Evolutionary conservation across 306 rosid species (phyloP).

Genomic region (Vigna mungo): DNA sequence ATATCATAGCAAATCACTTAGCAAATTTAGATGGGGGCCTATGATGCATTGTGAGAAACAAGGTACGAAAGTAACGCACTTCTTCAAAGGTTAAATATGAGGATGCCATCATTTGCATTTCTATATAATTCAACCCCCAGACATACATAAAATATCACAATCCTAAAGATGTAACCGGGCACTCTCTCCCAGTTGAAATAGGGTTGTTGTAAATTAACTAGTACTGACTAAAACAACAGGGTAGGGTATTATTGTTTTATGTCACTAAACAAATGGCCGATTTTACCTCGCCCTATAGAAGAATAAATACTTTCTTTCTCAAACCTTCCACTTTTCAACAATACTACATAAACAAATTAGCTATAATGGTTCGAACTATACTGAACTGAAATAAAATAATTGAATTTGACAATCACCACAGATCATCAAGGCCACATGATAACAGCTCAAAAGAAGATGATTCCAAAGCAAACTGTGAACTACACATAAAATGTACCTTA

Average conservation of each 20-base stretch:
- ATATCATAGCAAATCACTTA: background rate
- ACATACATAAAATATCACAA: conserved; percentile 12
- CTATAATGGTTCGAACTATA: conserved; percentile 13
- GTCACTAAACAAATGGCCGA: conserved; percentile 9
- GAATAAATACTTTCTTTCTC: background rate
- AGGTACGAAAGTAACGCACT: background rate
- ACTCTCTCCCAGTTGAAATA: too few species aligned
- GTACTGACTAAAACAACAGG: background rate
- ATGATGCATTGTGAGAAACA: background rate
- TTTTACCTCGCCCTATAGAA: background rate
- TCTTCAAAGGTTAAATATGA: background rate
- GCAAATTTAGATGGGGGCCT: background rate
- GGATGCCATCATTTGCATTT: background rate
- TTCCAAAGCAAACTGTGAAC: conserved; percentile 10
- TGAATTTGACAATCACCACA: conserved; percentile 14
- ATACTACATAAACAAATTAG: conserved; percentile 21
- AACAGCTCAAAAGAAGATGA: background rate
- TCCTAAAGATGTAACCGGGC: background rate
- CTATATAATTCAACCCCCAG: background rate
- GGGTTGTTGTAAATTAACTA: conserved; percentile 4
- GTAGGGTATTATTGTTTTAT: background rate
- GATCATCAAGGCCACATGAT: conserved; percentile 5
- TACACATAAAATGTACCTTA: background rate
- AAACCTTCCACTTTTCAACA: conserved; percentile 19
- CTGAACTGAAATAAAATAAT: conserved; percentile 32